A percentile compares a stretch with the other conserved stretches of the same genome.
Conservation (phyloP, 1,139 yeast species). For the Hemisphaericaspora lyxosophila region DNA sequence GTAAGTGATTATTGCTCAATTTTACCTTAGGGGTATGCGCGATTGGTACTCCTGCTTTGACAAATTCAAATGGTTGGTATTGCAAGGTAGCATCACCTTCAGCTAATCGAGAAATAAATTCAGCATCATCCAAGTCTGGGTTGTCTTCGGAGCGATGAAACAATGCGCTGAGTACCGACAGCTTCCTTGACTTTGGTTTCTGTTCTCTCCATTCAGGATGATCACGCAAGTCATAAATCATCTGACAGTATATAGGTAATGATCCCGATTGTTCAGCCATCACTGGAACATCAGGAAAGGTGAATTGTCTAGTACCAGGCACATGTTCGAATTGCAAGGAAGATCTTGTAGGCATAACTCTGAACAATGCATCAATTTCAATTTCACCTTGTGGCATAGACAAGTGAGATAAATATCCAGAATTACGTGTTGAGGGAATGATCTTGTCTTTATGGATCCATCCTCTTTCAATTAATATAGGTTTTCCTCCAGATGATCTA, state of each 20-base stretch:
- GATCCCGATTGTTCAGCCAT: conserved; percentile 73
- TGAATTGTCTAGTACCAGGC: conserved; percentile 56
- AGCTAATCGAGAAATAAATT: conserved; percentile 17
- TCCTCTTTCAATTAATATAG: conserved; percentile 83
- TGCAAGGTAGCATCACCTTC: conserved; percentile 35
- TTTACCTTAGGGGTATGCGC: conserved; percentile 80
- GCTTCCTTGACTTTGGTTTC: conserved; percentile 11
- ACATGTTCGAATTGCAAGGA: conserved; percentile 77
- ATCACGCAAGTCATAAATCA: conserved; percentile 63
- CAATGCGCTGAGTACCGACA: conserved; percentile 15
- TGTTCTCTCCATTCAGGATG: conserved; percentile 49
- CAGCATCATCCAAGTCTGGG: conserved; percentile 16
- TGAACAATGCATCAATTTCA: conserved; percentile 68
- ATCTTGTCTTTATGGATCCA: conserved; percentile 82
- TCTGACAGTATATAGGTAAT: conserved; percentile 77
- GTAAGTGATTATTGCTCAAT: conserved; percentile 85
- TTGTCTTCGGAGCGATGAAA: not conserved
- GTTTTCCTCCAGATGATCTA: conserved; percentile 69
- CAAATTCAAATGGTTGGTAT: conserved; percentile 51
- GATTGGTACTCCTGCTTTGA: conserved; percentile 83
- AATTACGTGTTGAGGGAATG: conserved; percentile 56
- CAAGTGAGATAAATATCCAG: conserved; percentile 54
- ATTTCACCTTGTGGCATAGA: conserved; percentile 76
- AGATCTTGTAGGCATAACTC: conserved; percentile 71
- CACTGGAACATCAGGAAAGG: conserved; percentile 74